Evolutionary conservation across 2,329 filamentous ascomycete species (phyloP), one percentile per base, ranked within the genome.

Genomic region (Aspergillus floridensis): DNA sequence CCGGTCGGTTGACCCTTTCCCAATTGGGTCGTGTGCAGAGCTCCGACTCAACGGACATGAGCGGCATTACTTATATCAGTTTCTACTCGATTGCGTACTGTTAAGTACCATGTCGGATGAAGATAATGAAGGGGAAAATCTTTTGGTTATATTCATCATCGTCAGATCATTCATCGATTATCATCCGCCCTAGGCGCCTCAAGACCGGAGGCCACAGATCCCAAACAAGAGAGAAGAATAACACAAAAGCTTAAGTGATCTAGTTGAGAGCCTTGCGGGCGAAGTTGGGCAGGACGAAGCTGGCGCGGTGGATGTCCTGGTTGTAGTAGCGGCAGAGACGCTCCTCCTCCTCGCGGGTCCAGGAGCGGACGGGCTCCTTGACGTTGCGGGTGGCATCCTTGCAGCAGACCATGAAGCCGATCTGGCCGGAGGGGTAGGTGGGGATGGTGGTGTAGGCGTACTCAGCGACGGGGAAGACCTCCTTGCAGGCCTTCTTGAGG

Each of bases 321-420:
- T 92, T 98, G 86, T 99, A 99, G 88, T 99, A 99, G 77, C 86
- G 86, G 90, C 92, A 96, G 71, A 93, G 83, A 79, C 91, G 88
- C 74, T 91, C 88, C 86, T 99, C 95, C 80, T 98, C 92, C 80
- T 96, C 93, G 65, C 84, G 76, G 65, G 86, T 83, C 89, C 92
- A 96, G 70, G 80, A 83, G 74, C 95, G 89, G 63, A 97, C 74
- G 56, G 95, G 95, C 79, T 88, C 90, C 78, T 86, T 91, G 75
- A 98, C 85, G 80, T 99, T 86, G 77, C 88, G 86, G 74, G 80
- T 87, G 76, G 87, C 82, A 76, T 98, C 93, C 87, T 99, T 98
- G 88, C 85, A 91, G 88, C 95, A 98, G 75, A 99, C 91, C 93
- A 99, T 97, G 88, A 99, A 99, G 76, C 95, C 95, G 74, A 99